These are phyloP conservation scores for Neoboletus brunneissimus DNA, from an alignment of 768 basidiomycete species.

Conservation along the genomic window DNA sequence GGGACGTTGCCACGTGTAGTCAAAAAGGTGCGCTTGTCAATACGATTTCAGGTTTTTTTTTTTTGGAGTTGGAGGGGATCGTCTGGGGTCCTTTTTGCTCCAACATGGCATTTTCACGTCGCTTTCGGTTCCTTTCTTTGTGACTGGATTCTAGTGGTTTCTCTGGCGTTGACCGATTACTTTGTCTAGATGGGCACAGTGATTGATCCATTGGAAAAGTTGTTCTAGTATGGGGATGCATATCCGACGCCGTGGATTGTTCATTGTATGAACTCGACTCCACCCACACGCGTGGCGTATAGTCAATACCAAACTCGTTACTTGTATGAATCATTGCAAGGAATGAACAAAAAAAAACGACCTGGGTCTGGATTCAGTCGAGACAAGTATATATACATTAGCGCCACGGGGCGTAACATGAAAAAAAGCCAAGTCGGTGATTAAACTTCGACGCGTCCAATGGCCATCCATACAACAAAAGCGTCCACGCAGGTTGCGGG, in stretches of 20 bases:
- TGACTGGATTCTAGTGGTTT: no score
- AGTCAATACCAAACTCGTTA: neutral
- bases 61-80: no score
- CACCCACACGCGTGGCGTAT: neutral
- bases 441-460: conserved; percentile 8
- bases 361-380: neutral
- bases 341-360: neutral
- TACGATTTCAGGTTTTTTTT: no score
- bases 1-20: conserved; percentile 82
- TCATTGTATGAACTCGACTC: neutral
- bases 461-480: neutral
- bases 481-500: no score
- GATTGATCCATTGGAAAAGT: conserved; percentile 66
- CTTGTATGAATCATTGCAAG: neutral
- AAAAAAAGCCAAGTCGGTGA: conserved; percentile 12
- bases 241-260: neutral
- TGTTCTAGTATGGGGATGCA: conserved; percentile 25
- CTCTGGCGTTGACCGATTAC: conserved; percentile 2
- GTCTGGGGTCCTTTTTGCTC: neutral
- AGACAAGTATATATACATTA: neutral
- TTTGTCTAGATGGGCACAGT: conserved; percentile 60
- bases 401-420: conserved; percentile 3
- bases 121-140: neutral
- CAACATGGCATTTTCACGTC: neutral
- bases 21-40: conserved; percentile 65